Conservation (phyloP, 1,139 yeast species). For the Hyphopichia burtonii region DNA sequence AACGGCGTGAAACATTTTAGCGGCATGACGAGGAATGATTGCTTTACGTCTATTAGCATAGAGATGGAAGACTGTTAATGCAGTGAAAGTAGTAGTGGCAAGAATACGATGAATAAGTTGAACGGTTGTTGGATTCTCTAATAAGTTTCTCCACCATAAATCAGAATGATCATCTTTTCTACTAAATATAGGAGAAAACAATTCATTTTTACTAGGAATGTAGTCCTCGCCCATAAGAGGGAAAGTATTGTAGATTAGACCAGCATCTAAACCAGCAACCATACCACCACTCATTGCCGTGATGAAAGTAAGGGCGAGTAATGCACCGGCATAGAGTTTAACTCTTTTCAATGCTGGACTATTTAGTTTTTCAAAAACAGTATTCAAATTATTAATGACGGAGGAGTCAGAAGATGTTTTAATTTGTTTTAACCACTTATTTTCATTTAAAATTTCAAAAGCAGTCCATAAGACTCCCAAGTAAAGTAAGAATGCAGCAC, state of each 20-base stretch:
- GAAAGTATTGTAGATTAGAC: constrained; percentile 91
- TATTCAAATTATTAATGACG: constrained; percentile 37
- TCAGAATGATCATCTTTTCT: constrained; percentile 69
- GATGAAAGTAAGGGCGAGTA: constrained; percentile 68
- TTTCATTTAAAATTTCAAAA: constrained; percentile 74
- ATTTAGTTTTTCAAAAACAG: constrained; percentile 49
- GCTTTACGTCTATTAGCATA: constrained; percentile 56
- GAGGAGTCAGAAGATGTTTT: constrained; percentile 47
- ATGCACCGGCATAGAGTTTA: constrained; percentile 52
- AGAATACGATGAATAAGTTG: constrained; percentile 87
- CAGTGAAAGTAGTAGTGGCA: constrained; percentile 77
- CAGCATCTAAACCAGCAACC: constrained; percentile 98
- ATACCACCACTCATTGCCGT: constrained; percentile 98
- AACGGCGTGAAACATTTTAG: constrained; percentile 58
- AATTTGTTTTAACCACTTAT: constrained; percentile 47
- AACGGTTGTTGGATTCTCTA: constrained; percentile 96
- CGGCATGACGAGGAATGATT: constrained; percentile 56
- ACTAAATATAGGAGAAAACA: constrained; percentile 73
- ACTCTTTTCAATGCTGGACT: constrained; percentile 57
- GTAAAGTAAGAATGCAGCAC: constrained; percentile 88
- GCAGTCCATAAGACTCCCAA: constrained; percentile 92
- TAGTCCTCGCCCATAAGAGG: constrained; percentile 91
- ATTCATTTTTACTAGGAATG: constrained; percentile 70
- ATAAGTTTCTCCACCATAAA: constrained; percentile 84
- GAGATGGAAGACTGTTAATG: constrained; percentile 67